Evolutionary conservation across 78 protist species (phyloP).

Genomic region (Dictyostelium intermedium): DNA sequence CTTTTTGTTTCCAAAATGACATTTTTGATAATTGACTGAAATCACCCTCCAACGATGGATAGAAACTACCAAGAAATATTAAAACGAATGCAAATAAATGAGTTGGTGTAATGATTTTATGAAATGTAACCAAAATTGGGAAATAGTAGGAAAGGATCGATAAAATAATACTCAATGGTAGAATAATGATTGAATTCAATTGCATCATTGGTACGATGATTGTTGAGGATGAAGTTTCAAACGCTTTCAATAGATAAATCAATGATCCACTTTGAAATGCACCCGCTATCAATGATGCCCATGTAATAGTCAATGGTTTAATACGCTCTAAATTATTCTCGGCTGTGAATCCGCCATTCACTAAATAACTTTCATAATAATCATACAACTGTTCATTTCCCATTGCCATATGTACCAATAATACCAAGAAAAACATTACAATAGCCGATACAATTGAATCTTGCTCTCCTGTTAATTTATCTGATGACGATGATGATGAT

Average conservation of each 20-base stretch:
- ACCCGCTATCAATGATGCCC: constrained; percentile 1
- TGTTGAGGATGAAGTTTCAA: constrained; percentile 23
- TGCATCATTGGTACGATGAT: constrained; percentile 64
- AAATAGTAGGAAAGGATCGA: constrained; percentile 24
- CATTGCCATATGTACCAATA: not conserved
- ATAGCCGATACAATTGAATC: constrained; percentile 36
- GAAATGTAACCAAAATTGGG: constrained; percentile 20
- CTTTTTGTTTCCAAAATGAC: constrained; percentile 37
- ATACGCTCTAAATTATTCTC: not conserved
- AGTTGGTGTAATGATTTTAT: constrained; percentile 36
- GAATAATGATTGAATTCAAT: constrained; percentile 19
- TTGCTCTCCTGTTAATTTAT: constrained; percentile 50
- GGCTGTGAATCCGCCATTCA: not conserved
- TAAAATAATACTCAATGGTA: constrained; percentile 31
- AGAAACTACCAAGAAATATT: constrained; percentile 61
- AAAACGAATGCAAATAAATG: constrained; percentile 36
- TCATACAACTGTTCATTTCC: not conserved
- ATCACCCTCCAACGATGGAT: constrained; percentile 56
- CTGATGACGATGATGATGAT: not conserved
- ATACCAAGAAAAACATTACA: constrained; percentile 27
- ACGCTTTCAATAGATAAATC: constrained; percentile 38
- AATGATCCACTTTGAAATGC: constrained; percentile 22
- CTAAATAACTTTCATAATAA: not conserved
- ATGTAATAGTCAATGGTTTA: not conserved
- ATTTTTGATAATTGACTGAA: not conserved